Percentiles rank a stretch among this genome's conserved stretches.
These are phyloP conservation scores for Papiliotrema flavescens DNA, from an alignment of 1,284 basidiomycete genomes.

Conservation along the genomic window DNA sequence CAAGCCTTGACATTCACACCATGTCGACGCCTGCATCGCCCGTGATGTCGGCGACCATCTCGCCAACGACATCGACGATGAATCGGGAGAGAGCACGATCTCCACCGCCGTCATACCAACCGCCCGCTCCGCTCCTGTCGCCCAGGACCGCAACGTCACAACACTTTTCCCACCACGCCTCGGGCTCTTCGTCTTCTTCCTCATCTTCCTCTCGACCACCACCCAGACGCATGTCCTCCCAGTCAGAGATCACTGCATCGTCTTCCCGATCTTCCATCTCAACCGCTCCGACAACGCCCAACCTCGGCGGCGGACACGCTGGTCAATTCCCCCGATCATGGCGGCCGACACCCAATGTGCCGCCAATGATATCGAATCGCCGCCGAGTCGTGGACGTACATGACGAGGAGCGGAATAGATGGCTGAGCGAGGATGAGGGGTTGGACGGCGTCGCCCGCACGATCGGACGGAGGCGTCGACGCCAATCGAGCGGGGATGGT, in stretches of 20 bases:
- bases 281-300: slow-evolving; percentile 10
- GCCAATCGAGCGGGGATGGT: slow-evolving; percentile 7
- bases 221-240: background rate
- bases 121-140: too few species aligned
- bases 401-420: slow-evolving; percentile 25
- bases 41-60: too few species aligned
- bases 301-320: background rate
- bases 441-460: slow-evolving; percentile 11
- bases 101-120: too few species aligned
- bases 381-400: slow-evolving; percentile 7
- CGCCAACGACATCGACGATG: too few species aligned
- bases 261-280: slow-evolving; percentile 1
- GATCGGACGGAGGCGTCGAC: slow-evolving; percentile 9
- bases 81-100: too few species aligned
- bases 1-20: too few species aligned
- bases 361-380: slow-evolving; percentile 12
- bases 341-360: slow-evolving; percentile 27
- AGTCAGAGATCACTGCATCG: background rate
- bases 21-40: too few species aligned
- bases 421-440: slow-evolving; percentile 43
- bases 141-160: too few species aligned
- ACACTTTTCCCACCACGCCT: too few species aligned
- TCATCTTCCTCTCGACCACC: background rate
- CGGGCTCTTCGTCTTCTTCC: too few species aligned
- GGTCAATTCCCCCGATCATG: slow-evolving; percentile 12